Evolutionary conservation across 192 early-diverging fungal genomes (phyloP), one percentile per base, ranked within the genome.

Genomic region (Rhizophagus sp.): DNA sequence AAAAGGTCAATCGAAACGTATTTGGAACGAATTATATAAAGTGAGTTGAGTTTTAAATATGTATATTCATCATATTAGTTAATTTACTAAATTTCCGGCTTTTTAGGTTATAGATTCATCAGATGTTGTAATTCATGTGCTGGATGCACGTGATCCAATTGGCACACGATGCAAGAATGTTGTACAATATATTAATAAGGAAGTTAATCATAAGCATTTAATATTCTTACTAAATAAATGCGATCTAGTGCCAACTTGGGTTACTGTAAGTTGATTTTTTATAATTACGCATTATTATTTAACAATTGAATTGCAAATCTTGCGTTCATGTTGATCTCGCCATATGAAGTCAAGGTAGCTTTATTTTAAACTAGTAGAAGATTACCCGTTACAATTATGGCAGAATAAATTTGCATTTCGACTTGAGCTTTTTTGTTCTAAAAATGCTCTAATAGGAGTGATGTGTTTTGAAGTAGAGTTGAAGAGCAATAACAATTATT

Each of bases 11-110:
- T 97, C 96, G 2, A 96, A 95, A 84, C 93, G 98, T 82, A 99
- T 99, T 76, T 99, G 98, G 98, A 94, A 94, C 86, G 98, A 99
- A 85, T 87, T 99, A 57, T 98, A 99, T 90, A 99, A 99, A 88
- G 89, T 88, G 44, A n/a, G 24, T 19, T n/a, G 22, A 41, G 39
- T 41, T 41, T 41, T 41, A 41, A n/a, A 41, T 39, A 39, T 41
- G 39, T 41, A 6, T 41, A 41, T 41, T 41, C 0, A 13, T 70
- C 6, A 30, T 41, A 22, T 30, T 19, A 36, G 36, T 36, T 41
- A n/a, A 22, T 13, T n/a, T n/a, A 74, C 52, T 57, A 19, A 22
- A 5, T 1, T 57, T 57, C 4, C 17, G 12, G 4, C 17, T 3
- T 44, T 22, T n/a, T 27, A 88, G 87, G 96, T 98, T 49, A 92